phyloP scores from a whole-genome alignment of 1,284 basidiomycete genomes.

The Schizopora paradoxa region DNA sequence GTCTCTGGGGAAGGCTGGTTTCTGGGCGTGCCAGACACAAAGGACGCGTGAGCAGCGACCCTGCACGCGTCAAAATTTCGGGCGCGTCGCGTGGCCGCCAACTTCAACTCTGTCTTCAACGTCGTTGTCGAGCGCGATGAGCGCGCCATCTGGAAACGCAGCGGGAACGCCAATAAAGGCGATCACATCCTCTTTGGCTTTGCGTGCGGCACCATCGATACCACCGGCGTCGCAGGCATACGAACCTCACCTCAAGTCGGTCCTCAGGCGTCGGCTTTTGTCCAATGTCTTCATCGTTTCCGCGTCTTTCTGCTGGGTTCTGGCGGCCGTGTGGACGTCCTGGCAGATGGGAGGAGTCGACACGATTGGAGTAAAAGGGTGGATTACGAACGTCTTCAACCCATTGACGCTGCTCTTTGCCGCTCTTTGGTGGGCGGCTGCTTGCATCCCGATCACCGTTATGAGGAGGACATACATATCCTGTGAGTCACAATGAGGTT shows the following conservation, averaged over 20 bases:
- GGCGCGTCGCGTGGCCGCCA: no score
- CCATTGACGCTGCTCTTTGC: slow-evolving; percentile 33
- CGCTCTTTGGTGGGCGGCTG: slow-evolving; percentile 31
- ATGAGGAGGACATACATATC: slow-evolving; percentile 50
- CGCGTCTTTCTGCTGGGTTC: slow-evolving; percentile 40
- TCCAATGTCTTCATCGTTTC: slow-evolving; percentile 48
- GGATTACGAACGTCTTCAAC: slow-evolving; percentile 34
- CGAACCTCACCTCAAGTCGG: slow-evolving; percentile 53
- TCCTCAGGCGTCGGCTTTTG: slow-evolving; percentile 51
- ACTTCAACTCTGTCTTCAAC: no score
- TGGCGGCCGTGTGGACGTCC: slow-evolving; percentile 35
- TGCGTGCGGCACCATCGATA: slow-evolving; percentile 41
- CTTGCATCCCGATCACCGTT: slow-evolving; percentile 47
- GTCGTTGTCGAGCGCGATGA: neutral
- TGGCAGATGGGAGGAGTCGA: slow-evolving; percentile 29
- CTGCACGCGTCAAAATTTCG: no score
- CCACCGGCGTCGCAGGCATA: slow-evolving; percentile 46
- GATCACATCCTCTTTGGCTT: slow-evolving; percentile 35
- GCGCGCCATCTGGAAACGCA: neutral
- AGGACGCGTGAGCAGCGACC: no score
- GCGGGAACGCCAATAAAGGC: slow-evolving; percentile 27
- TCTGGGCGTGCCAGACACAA: no score
- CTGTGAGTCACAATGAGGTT: slow-evolving; percentile 34
- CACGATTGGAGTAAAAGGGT: slow-evolving; percentile 27
- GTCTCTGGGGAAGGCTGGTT: slow-evolving; percentile 4